Conservation (phyloP, 768 basidiomycete species). For the Sarcomyxa edulis region DNA sequence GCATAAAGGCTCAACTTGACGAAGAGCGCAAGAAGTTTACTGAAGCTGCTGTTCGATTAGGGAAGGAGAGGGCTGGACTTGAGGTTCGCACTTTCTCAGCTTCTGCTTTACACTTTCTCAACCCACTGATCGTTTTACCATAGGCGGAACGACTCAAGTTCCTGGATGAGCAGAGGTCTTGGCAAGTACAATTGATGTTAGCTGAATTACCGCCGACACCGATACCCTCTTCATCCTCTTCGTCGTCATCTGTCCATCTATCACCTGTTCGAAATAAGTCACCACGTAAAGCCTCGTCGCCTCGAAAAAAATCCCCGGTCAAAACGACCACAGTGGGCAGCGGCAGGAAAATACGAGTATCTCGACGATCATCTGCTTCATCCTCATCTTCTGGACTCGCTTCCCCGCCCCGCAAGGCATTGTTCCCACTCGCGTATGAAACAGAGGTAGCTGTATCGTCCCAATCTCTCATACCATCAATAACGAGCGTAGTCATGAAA, state of each 20-base stretch:
- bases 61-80: conserved; percentile 56
- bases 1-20: conserved; percentile 52
- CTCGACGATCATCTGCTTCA: conserved; percentile 38
- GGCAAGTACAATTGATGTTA: conserved; percentile 62
- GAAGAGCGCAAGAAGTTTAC: conserved; percentile 61
- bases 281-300: conserved; percentile 26
- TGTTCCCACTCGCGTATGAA: conserved; percentile 31
- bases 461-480: conserved; percentile 25
- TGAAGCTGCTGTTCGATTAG: conserved; percentile 56
- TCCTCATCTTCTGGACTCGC: conserved; percentile 17
- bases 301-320: conserved; percentile 39
- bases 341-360: conserved; percentile 39
- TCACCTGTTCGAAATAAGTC: conserved; percentile 10
- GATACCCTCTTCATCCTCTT: conserved; percentile 19
- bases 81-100: conserved; percentile 41
- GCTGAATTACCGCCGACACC: conserved; percentile 49
- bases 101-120: conserved; percentile 8
- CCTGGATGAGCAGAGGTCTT: conserved; percentile 67
- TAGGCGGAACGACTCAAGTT: conserved; percentile 61
- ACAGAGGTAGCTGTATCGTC: conserved; percentile 39
- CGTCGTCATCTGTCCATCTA: conserved; percentile 15
- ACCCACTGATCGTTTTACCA: no score
- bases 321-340: conserved; percentile 43
- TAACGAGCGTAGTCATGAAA: no score
- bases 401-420: conserved; percentile 15